Conservation (phyloP, 2,329 filamentous ascomycete genomes). For the Myriangium duriaei region DNA sequence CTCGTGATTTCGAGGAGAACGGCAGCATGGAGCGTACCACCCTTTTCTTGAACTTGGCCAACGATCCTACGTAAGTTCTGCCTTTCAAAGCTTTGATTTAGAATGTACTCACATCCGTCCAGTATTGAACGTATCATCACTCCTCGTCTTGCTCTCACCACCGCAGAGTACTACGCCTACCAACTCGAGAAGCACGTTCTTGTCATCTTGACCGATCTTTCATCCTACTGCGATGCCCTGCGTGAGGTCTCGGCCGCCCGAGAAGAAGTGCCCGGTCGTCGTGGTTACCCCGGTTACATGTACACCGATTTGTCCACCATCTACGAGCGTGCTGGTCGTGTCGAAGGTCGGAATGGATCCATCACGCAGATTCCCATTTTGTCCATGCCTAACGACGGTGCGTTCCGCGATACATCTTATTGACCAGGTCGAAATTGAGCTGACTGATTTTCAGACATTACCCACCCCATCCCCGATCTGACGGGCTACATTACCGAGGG, state of each 20-base stretch:
- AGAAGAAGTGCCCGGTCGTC: slow-evolving; percentile 97
- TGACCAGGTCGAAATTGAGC: neutral
- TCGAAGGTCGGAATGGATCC: slow-evolving; percentile 89
- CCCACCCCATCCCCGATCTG: slow-evolving; percentile 95
- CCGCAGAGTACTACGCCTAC: slow-evolving; percentile 99
- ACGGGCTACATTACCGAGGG: slow-evolving; percentile 99
- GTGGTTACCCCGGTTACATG: slow-evolving; percentile 99
- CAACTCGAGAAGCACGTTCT: slow-evolving; percentile 99
- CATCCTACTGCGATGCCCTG: slow-evolving; percentile 95
- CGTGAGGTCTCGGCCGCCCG: slow-evolving; percentile 96
- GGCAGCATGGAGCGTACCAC: slow-evolving; percentile 95
- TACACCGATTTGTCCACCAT: slow-evolving; percentile 99
- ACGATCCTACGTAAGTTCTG: slow-evolving; percentile 76
- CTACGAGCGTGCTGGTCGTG: slow-evolving; percentile 97
- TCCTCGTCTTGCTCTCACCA: slow-evolving; percentile 91
- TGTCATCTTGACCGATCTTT: slow-evolving; percentile 95
- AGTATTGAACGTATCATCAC: slow-evolving; percentile 99
- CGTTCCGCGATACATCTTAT: slow-evolving; percentile 7
- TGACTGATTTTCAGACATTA: slow-evolving; percentile 57
- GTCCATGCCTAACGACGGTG: slow-evolving; percentile 97
- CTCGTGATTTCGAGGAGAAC: slow-evolving; percentile 96
- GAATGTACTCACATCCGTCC: slow-evolving; percentile 11
- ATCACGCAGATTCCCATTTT: slow-evolving; percentile 98
- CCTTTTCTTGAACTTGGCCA: slow-evolving; percentile 96
- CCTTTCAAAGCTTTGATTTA: slow-evolving; percentile 4